These are phyloP conservation scores for Malassezia cuniculi DNA, from an alignment of 1,284 basidiomycete genomes.

Conservation along the genomic window DNA sequence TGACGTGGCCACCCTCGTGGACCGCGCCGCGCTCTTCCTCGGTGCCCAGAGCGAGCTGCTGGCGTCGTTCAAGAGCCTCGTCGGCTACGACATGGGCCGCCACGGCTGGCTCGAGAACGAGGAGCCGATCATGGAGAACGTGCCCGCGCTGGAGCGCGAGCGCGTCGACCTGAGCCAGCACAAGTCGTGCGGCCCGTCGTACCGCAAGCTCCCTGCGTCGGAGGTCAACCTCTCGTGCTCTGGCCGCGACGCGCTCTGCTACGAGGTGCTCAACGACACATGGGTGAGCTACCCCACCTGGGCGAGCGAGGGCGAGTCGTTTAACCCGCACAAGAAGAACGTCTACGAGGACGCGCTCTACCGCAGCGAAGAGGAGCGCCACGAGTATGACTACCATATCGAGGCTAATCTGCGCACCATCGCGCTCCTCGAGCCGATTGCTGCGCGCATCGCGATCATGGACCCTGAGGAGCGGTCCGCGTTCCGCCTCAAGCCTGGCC, in stretches of 20 bases:
- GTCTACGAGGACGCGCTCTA: slow-evolving; percentile 89
- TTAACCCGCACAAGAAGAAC: slow-evolving; percentile 93
- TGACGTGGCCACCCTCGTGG: slow-evolving; percentile 66
- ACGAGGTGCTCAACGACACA: slow-evolving; percentile 66
- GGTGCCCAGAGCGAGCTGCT: slow-evolving; percentile 65
- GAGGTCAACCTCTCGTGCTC: slow-evolving; percentile 83
- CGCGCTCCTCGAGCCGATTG: slow-evolving; percentile 77
- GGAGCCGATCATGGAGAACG: slow-evolving; percentile 47
- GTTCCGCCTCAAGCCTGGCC: slow-evolving; percentile 74
- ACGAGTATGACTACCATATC: slow-evolving; percentile 94
- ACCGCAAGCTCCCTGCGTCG: slow-evolving; percentile 72
- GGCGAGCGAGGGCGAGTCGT: slow-evolving; percentile 87
- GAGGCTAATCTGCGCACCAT: slow-evolving; percentile 86
- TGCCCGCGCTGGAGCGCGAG: slow-evolving; percentile 43
- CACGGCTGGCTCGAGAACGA: slow-evolving; percentile 51
- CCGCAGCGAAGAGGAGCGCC: slow-evolving; percentile 91
- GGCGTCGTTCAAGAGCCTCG: slow-evolving; percentile 70
- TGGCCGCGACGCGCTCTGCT: slow-evolving; percentile 83
- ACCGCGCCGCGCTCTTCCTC: slow-evolving; percentile 75
- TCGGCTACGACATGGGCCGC: slow-evolving; percentile 60
- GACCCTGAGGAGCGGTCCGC: slow-evolving; percentile 67
- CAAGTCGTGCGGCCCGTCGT: slow-evolving; percentile 64
- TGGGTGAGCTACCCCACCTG: slow-evolving; percentile 86
- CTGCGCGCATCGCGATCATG: slow-evolving; percentile 77
- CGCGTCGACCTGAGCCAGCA: slow-evolving; percentile 41